Evolutionary conservation across 1,139 yeast species (phyloP).

Genomic region (Petasospora rhodanensis): DNA sequence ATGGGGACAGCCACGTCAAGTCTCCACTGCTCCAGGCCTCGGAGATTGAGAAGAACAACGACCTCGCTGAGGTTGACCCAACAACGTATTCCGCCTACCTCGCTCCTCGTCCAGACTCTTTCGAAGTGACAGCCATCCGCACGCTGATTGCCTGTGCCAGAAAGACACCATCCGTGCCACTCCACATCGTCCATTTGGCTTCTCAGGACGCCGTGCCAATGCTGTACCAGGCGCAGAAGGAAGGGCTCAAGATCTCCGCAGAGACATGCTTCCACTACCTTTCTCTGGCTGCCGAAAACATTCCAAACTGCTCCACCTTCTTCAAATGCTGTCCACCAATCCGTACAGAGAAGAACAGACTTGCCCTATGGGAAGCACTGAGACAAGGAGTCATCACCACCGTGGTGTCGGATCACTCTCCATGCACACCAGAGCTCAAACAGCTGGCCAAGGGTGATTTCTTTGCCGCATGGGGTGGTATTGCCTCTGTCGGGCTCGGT

Average conservation of each 20-base stretch:
- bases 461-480: slow-evolving; percentile 97
- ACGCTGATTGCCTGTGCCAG: slow-evolving; percentile 62
- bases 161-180: slow-evolving; percentile 56
- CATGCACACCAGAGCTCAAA: slow-evolving; percentile 89
- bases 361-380: slow-evolving; percentile 73
- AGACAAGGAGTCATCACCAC: slow-evolving; percentile 64
- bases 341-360: slow-evolving; percentile 65
- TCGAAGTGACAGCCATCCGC: slow-evolving; percentile 79
- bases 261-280: slow-evolving; percentile 95
- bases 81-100: slow-evolving; percentile 68
- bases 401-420: slow-evolving; percentile 93
- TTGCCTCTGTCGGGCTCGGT: slow-evolving; percentile 88
- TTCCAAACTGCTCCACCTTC: slow-evolving; percentile 71
- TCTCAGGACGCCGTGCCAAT: slow-evolving; percentile 78
- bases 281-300: slow-evolving; percentile 68
- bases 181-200: slow-evolving; percentile 89
- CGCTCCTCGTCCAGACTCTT: slow-evolving; percentile 81
- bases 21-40: slow-evolving; percentile 45
- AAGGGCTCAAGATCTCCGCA: slow-evolving; percentile 47
- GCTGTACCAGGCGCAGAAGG: slow-evolving; percentile 56
- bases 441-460: slow-evolving; percentile 81
- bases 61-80: slow-evolving; percentile 52
- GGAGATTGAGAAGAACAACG: slow-evolving; percentile 37
- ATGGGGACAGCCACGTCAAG: slow-evolving; percentile 28
- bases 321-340: slow-evolving; percentile 96